Base-by-base conservation (phyloP, 164 flowering plant species). In the Macadamia integrifolia region DNA sequence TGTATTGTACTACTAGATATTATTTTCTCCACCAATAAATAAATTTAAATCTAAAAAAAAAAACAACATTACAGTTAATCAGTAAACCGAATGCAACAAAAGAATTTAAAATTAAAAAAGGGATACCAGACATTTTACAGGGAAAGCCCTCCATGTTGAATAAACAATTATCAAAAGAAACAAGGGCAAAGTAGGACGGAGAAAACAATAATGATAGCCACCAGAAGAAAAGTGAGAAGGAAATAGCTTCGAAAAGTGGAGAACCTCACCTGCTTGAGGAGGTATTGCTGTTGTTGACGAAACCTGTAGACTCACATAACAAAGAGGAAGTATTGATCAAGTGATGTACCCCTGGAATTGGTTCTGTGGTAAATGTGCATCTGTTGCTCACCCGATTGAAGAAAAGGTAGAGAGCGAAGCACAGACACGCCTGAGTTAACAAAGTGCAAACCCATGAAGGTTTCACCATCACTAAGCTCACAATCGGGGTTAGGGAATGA, bases 291-390 rank as follows among this genome's bases (percentile, higher is more conserved):
- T 64, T 80, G 75, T 35, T 73, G 50, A n/a, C 70, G 69, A 44
- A 87, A 58, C 67, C 89, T 80, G 43, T 57, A 76, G 3, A 86
- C 90, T 57, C 88, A 88, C 50, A 67, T 65, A 49, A 89, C 90
- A 72, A 80, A 83, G n/a, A 89, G 66, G 58, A 85, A 89, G 68
- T 80, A 79, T 14, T 82, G 53, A 73, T 89, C 87, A 68, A 42
- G 65, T 58, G 66, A 57, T 60, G 60, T 66, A 13, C 10, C 12
- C 42, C 11, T 58, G 14, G 44, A 65, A 52, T 67, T 65, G 7
- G 14, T 53, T 31, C 12, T 57, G 1, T 9, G 35, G 61, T 55
- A 50, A 23, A 59, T 50, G n/a, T 68, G 62, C 42, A 67, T 77
- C 57, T 58, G 83, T 73, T 75, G 76, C 55, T 65, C 75, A 59